These are phyloP conservation scores for Datura wrightii DNA, from an alignment of 257 asterid species.

Conservation along the genomic window DNA sequence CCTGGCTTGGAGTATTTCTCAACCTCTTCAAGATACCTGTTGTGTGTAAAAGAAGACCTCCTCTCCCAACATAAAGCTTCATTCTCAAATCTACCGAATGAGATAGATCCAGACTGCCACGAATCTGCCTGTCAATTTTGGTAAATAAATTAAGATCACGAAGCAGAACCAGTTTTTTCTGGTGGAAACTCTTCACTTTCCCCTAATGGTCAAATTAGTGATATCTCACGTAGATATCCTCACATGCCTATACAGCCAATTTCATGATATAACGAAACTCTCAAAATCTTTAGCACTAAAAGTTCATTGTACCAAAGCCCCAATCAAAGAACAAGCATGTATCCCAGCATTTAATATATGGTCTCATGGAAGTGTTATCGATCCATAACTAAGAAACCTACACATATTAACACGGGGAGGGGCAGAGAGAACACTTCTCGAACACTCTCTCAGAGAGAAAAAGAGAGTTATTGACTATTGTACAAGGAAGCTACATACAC, in stretches of 20 bases:
- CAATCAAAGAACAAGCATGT: neutral
- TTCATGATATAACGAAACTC: neutral
- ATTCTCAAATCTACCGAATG: conserved; percentile 78
- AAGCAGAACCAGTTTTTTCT: neutral
- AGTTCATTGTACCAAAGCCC: neutral
- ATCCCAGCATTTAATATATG: neutral
- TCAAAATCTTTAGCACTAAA: neutral
- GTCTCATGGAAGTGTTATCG: neutral
- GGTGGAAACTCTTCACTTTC: neutral
- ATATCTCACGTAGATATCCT: neutral
- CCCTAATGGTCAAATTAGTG: neutral
- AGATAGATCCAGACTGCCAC: conserved; percentile 76
- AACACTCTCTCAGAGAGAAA: neutral
- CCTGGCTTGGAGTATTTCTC: conserved; percentile 88
- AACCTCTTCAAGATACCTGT: conserved; percentile 85
- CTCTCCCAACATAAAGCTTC: conserved; percentile 89
- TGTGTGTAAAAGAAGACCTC: conserved; percentile 84
- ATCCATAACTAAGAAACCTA: conserved; percentile 15
- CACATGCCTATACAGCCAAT: neutral
- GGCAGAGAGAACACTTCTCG: neutral
- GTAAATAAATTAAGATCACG: neutral
- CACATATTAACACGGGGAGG: neutral
- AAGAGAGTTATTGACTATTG: neutral
- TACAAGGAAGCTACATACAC: neutral
- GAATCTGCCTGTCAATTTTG: conserved; percentile 61